phyloP scores from a whole-genome alignment of 805 yeast species.

The Brettanomyces naardenensis region DNA sequence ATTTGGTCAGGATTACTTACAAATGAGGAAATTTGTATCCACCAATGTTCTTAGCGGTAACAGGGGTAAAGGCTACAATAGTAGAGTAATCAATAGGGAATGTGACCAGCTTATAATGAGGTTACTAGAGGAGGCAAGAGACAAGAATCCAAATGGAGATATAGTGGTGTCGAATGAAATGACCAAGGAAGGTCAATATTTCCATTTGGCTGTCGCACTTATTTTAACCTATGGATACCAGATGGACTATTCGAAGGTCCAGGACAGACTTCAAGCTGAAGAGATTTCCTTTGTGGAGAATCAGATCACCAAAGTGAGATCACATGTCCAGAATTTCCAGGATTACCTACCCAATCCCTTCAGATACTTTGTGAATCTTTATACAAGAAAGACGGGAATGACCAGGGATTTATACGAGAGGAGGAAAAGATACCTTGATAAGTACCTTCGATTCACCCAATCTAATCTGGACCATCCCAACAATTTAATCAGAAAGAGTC shows the following conservation, averaged over 20 bases:
- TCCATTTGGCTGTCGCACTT: conserved; percentile 43
- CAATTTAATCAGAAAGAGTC: conserved; percentile 10
- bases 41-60: conserved; percentile 32
- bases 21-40: conserved; percentile 41
- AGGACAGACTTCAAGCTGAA: conserved; percentile 34
- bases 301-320: conserved; percentile 46
- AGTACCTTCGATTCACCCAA: conserved; percentile 26
- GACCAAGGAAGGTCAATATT: conserved; percentile 37
- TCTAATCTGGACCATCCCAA: conserved; percentile 9
- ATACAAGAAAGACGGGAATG: conserved; percentile 9
- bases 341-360: conserved; percentile 43
- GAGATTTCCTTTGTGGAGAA: conserved; percentile 51
- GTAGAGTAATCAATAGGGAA: conserved; percentile 31
- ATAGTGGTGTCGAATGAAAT: conserved; percentile 22
- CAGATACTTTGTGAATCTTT: conserved; percentile 19
- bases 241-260: conserved; percentile 34
- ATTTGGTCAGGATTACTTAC: conserved; percentile 36
- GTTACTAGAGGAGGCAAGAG: conserved; percentile 8
- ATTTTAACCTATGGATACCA: conserved; percentile 43
- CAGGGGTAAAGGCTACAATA: conserved; percentile 25
- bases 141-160: conserved; percentile 8
- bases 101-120: conserved; percentile 21
- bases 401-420: conserved; percentile 28
- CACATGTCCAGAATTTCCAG: conserved; percentile 46
- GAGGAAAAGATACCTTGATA: conserved; percentile 42